Conservation (phyloP, 164 flowering plant species). For the Echeveria elegans region DNA sequence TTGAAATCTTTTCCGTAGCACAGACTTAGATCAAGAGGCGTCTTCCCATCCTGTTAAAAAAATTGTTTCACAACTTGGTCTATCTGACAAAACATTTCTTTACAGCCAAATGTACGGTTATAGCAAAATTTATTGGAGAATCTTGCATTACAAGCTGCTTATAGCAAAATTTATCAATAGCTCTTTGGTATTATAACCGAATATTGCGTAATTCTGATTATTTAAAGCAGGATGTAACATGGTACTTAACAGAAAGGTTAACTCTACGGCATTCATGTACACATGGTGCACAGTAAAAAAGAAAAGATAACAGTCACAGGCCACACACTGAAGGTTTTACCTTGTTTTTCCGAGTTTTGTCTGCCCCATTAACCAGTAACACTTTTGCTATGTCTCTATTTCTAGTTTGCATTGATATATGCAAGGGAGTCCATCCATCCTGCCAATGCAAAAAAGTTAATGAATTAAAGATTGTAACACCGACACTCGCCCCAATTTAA, state of each 20-base stretch:
- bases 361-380: constrained; percentile 82
- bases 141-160: no score
- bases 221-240: no score
- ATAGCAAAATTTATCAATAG: no score
- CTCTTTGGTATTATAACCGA: no score
- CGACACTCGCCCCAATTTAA: background rate
- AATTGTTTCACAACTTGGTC: background rate
- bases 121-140: background rate
- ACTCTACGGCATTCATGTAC: no score
- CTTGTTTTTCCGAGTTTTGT: constrained; percentile 66
- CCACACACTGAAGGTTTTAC: constrained; percentile 20
- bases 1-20: constrained; percentile 92
- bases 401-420: constrained; percentile 77
- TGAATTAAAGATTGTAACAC: background rate
- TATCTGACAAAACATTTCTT: no score
- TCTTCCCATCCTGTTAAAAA: constrained; percentile 62
- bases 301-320: background rate
- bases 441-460: constrained; percentile 19
- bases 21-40: constrained; percentile 69
- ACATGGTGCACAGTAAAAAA: no score
- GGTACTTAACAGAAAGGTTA: no score
- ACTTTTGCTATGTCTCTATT: constrained; percentile 73
- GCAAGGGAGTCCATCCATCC: constrained; percentile 99
- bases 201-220: no score
- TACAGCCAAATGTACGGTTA: background rate